Evolutionary conservation across 1,284 basidiomycete genomes (phyloP).

Genomic region (Calocybe gambosa): DNA sequence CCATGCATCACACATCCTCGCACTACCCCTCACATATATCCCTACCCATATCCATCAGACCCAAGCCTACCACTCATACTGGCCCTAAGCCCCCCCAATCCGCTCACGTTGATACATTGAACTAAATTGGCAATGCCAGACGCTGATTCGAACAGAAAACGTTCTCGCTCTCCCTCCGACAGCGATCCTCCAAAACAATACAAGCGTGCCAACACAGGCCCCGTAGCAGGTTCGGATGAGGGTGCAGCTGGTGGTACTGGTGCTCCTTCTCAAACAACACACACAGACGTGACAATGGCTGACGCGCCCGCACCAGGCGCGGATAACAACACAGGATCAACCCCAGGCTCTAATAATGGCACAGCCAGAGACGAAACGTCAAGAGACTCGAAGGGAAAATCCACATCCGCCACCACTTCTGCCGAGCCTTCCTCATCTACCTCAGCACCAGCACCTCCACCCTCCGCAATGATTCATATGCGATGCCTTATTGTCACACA

Average conservation of each 20-base stretch:
- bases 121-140: conserved; percentile 71
- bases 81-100: conserved; percentile 34
- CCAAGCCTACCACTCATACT: conserved; percentile 31
- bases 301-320: conserved; percentile 36
- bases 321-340: conserved; percentile 52
- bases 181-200: conserved; percentile 69
- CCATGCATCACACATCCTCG: conserved; percentile 34
- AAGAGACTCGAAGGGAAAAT: conserved; percentile 27
- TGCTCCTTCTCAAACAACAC: conserved; percentile 36
- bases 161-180: conserved; percentile 80
- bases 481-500: conserved; percentile 97
- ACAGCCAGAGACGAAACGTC: conserved; percentile 34
- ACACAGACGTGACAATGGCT: conserved; percentile 57
- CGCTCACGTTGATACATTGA: conserved; percentile 39
- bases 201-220: conserved; percentile 79
- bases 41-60: conserved; percentile 36
- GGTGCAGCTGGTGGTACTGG: conserved; percentile 40
- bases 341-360: conserved; percentile 41
- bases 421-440: conserved; percentile 44
- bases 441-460: conserved; percentile 35
- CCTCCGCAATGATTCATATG: conserved; percentile 84
- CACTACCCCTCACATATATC: conserved; percentile 38
- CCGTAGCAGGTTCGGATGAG: conserved; percentile 53
- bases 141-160: conserved; percentile 74
- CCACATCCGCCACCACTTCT: conserved; percentile 31